phyloP scores from a whole-genome alignment of 495 filamentous ascomycete genomes.

The Aspergillus baeticus region DNA sequence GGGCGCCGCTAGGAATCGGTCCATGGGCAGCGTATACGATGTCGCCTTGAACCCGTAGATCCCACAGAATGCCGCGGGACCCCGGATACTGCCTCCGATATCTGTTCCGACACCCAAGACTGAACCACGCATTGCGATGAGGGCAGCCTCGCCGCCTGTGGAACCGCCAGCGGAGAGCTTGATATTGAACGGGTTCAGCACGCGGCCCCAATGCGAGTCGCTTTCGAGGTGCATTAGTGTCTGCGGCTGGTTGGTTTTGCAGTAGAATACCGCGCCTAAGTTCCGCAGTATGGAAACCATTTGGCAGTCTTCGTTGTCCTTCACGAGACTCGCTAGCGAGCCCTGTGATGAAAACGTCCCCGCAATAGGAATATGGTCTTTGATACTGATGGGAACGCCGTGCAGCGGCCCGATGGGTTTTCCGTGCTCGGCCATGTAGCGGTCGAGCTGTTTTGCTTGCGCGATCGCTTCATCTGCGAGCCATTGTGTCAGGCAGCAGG shows the following conservation, averaged over 20 bases:
- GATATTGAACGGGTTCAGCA: background rate
- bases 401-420: constrained; percentile 58
- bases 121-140: background rate
- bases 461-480: constrained; percentile 35
- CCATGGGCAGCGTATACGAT: too few relatives aligned
- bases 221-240: background rate
- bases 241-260: background rate
- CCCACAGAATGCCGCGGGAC: background rate
- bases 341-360: too few relatives aligned
- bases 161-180: background rate
- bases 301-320: background rate
- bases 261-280: background rate
- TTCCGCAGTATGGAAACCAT: background rate
- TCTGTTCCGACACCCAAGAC: background rate
- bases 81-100: background rate
- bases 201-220: background rate
- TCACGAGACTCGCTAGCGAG: background rate
- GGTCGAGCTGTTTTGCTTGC: constrained; percentile 43
- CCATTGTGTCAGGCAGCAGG: constrained; percentile 38
- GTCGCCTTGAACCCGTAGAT: background rate
- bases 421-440: constrained; percentile 24
- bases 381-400: constrained; percentile 61
- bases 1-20: too few relatives aligned
- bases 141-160: background rate
- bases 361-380: constrained; percentile 30